Conservation (phyloP, 1,139 yeast genomes). For the Petasospora fabianii region DNA sequence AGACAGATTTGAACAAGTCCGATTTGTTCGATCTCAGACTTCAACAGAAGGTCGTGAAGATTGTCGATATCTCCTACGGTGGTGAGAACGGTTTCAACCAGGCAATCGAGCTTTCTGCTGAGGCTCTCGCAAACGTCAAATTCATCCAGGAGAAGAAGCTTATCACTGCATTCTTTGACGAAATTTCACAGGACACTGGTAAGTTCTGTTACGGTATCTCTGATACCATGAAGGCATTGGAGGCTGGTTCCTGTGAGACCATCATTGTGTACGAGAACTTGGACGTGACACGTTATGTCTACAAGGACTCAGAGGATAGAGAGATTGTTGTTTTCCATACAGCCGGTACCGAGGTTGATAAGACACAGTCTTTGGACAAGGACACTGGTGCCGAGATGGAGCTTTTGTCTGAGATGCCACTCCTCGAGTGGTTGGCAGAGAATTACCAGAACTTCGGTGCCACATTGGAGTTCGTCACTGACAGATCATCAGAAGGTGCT, state of each 20-base stretch:
- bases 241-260: conserved; percentile 91
- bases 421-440: conserved; percentile 97
- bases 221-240: conserved; percentile 93
- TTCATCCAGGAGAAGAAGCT: conserved; percentile 97
- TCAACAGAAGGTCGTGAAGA: conserved; percentile 80
- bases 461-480: conserved; percentile 90
- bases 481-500: conserved; percentile 96
- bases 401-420: conserved; percentile 31
- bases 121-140: conserved; percentile 92
- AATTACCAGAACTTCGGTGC: conserved; percentile 94
- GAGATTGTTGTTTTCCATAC: conserved; percentile 71
- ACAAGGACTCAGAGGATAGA: conserved; percentile 79
- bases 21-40: conserved; percentile 90
- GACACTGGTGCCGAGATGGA: conserved; percentile 47
- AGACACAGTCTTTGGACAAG: conserved; percentile 75
- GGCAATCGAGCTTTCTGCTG: conserved; percentile 96
- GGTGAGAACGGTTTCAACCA: conserved; percentile 99
- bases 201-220: conserved; percentile 96
- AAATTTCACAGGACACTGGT: conserved; percentile 95
- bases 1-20: conserved; percentile 86
- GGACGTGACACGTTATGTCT: conserved; percentile 76
- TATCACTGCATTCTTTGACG: conserved; percentile 87
- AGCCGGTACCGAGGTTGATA: conserved; percentile 63
- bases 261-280: conserved; percentile 91
- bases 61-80: conserved; percentile 96